phyloP scores from a whole-genome alignment of 176 grass and related monocot species.

The Guadua angustifolia region DNA sequence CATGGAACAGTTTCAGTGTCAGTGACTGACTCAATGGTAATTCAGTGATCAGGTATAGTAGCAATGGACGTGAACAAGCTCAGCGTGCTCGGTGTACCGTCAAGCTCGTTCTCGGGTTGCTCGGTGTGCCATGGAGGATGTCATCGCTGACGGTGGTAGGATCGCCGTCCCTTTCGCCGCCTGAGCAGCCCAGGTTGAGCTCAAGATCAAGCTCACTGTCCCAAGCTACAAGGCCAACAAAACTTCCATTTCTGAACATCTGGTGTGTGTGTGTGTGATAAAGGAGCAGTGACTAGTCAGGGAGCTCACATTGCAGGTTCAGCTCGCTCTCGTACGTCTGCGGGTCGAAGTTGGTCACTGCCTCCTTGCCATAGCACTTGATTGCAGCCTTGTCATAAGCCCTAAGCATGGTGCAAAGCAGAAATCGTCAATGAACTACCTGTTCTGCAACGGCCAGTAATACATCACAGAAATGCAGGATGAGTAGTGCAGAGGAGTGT shows the following conservation, averaged over 20 bases:
- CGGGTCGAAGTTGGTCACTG: slow-evolving; percentile 57
- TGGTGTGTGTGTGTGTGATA: not conserved
- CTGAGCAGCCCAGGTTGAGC: slow-evolving; percentile 59
- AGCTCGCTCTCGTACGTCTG: slow-evolving; percentile 30
- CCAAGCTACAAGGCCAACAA: slow-evolving; percentile 40
- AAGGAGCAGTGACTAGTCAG: not conserved
- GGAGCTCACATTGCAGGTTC: slow-evolving; percentile 42
- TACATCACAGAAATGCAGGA: not conserved
- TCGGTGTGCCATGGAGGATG: not conserved
- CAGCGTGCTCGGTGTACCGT: slow-evolving; percentile 13
- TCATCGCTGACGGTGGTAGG: not conserved
- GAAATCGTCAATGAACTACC: not conserved
- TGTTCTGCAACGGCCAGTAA: not conserved
- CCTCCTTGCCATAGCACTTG: slow-evolving; percentile 58
- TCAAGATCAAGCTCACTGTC: slow-evolving; percentile 55
- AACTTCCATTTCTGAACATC: not conserved
- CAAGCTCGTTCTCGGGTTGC: slow-evolving; percentile 35
- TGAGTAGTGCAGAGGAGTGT: not conserved
- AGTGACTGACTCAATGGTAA: not conserved
- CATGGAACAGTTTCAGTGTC: slow-evolving; percentile 5
- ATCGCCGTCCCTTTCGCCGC: slow-evolving; percentile 33
- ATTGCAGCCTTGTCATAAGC: slow-evolving; percentile 71
- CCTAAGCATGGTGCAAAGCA: slow-evolving; percentile 34
- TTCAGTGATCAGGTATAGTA: not conserved
- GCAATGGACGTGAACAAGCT: not conserved